These are phyloP conservation scores for Diospyros kaki DNA, from an alignment of 148 eudicot genomes.

Conservation along the genomic window DNA sequence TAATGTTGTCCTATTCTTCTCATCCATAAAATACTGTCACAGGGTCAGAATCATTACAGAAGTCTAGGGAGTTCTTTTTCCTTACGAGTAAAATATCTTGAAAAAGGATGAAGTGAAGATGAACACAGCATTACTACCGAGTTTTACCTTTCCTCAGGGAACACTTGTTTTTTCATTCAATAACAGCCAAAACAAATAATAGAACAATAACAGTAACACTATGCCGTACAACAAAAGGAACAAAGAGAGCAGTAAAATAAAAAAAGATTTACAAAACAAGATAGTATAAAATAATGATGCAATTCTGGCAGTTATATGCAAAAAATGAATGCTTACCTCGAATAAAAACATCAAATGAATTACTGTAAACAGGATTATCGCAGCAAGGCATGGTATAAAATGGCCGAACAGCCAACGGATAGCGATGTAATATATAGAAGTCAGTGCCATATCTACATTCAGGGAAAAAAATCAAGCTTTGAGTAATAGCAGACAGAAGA, in stretches of 20 bases:
- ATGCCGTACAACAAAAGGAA: no score
- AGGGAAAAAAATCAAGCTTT: not conserved
- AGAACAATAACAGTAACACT: not conserved
- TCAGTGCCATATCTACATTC: constrained; percentile 78
- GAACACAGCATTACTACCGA: no score
- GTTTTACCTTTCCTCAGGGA: no score
- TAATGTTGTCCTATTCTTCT: no score
- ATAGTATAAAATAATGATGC: not conserved
- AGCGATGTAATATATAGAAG: constrained; percentile 89
- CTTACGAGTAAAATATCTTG: no score
- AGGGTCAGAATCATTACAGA: no score
- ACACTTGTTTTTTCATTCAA: not conserved
- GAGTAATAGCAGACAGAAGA: not conserved
- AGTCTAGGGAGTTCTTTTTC: no score
- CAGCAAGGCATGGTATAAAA: constrained; percentile 94
- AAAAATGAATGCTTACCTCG: constrained; percentile 45
- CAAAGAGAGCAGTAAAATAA: not conserved
- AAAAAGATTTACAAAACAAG: not conserved
- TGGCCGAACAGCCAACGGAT: constrained; percentile 85
- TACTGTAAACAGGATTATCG: constrained; percentile 65
- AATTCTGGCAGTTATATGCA: not conserved
- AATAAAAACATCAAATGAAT: constrained; percentile 94
- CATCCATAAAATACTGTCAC: no score
- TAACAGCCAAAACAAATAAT: not conserved
- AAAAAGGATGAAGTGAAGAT: no score